These are phyloP conservation scores for Pholiota adiposa DNA, from an alignment of 1,284 basidiomycete genomes.

Conservation along the genomic window DNA sequence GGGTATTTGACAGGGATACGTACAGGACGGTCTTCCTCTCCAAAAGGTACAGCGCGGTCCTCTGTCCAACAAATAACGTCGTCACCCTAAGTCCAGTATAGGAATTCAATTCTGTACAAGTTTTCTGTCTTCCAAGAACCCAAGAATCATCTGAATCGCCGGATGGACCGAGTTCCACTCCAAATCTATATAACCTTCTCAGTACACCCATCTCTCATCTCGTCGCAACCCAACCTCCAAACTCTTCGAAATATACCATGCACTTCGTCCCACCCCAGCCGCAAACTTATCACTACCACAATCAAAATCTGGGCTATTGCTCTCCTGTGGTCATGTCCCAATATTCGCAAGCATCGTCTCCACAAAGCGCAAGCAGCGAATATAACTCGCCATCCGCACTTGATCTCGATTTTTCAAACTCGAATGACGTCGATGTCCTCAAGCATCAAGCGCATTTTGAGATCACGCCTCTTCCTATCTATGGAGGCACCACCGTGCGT, in stretches of 20 bases:
- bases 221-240: not conserved
- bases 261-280: constrained; percentile 6
- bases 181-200: constrained; percentile 2
- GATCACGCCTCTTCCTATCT: not conserved
- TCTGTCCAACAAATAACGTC: constrained; percentile 10
- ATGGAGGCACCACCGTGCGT: not conserved
- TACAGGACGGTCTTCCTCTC: constrained; percentile 12
- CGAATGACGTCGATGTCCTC: not conserved
- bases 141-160: constrained; percentile 16
- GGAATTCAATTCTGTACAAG: constrained; percentile 4
- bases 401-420: constrained; percentile 3
- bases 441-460: not conserved
- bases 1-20: constrained; percentile 20
- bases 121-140: constrained; percentile 17
- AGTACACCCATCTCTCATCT: not conserved
- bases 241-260: not conserved
- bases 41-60: constrained; percentile 7
- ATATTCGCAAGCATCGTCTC: constrained; percentile 15
- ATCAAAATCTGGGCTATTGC: not conserved
- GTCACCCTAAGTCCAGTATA: constrained; percentile 3
- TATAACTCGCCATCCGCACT: not conserved
- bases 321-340: not conserved
- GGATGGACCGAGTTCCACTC: constrained; percentile 14
- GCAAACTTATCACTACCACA: not conserved
- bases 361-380: not conserved